Evolutionary conservation across 257 asterid species (phyloP).

Genomic region (Nicotiana paniculata): DNA sequence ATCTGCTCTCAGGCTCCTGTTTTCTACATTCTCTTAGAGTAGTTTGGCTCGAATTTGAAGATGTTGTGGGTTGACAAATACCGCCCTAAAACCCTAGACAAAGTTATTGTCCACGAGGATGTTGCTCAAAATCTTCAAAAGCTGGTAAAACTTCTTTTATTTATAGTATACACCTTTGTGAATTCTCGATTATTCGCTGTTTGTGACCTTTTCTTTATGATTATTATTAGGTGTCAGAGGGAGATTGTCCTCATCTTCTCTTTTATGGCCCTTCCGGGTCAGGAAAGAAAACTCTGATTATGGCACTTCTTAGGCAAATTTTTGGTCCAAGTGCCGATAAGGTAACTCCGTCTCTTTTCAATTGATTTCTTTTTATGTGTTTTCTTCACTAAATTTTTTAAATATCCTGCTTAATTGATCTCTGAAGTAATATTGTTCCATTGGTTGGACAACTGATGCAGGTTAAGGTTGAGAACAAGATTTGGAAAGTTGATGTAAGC

Average conservation of each 20-base stretch:
- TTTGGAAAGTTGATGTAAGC: conserved; percentile 94
- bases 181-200: neutral
- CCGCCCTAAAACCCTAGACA: conserved; percentile 94
- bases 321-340: conserved; percentile 92
- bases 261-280: conserved; percentile 96
- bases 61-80: conserved; percentile 98
- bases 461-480: conserved; percentile 93
- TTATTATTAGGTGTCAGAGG: conserved; percentile 64
- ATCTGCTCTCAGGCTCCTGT: neutral
- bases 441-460: conserved; percentile 26
- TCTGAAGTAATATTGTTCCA: neutral
- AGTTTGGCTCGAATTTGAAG: conserved; percentile 6
- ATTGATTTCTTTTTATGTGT: neutral
- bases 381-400: neutral
- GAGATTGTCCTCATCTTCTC: conserved; percentile 92
- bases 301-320: conserved; percentile 93
- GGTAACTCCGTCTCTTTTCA: conserved; percentile 29
- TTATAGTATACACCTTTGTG: neutral
- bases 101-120: conserved; percentile 67
- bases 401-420: conserved; percentile 8
- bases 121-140: conserved; percentile 87
- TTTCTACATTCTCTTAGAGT: neutral
- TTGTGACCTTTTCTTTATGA: neutral
- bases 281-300: conserved; percentile 94
- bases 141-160: conserved; percentile 36